A percentile compares a stretch with the other conserved stretches of the same genome.
Evolutionary conservation across 192 early-diverging fungal species (phyloP).

Genomic region (Coemansia sp.): DNA sequence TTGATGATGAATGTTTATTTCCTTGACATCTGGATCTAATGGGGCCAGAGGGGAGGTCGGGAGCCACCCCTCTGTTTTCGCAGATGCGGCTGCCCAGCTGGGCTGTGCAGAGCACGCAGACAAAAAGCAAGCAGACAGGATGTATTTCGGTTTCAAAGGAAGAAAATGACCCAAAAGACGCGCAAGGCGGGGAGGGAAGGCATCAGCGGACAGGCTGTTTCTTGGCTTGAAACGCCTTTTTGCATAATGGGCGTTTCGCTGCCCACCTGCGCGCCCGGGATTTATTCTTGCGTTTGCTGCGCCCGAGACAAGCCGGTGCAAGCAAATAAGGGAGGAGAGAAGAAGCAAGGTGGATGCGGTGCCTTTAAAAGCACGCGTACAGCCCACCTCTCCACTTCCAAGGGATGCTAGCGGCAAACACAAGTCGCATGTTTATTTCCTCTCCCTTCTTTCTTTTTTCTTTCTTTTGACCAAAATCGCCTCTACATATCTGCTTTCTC

Average conservation of each 20-base stretch:
- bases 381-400: not conserved
- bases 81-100: slow-evolving; percentile 3
- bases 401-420: not conserved
- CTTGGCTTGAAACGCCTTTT: not conserved
- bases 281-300: slow-evolving; percentile 8
- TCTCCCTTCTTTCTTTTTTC: slow-evolving; percentile 3
- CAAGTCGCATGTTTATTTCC: slow-evolving; percentile 15
- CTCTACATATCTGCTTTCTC: not conserved
- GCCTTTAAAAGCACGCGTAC: slow-evolving; percentile 10
- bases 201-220: slow-evolving; percentile 1
- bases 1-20: not conserved
- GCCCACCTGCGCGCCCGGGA: slow-evolving; percentile 3
- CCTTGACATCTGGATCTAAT: slow-evolving; percentile 2
- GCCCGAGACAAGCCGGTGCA: slow-evolving; percentile 1
- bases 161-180: slow-evolving; percentile 1
- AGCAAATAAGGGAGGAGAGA: not conserved
- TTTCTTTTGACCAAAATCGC: slow-evolving; percentile 2
- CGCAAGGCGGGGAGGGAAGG: slow-evolving; percentile 5
- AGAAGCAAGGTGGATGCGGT: not conserved
- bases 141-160: not conserved
- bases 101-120: slow-evolving; percentile 2
- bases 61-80: not conserved
- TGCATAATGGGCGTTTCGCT: slow-evolving; percentile 9
- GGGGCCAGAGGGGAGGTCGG: not conserved
- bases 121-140: not conserved